Base-by-base conservation (phyloP, 2,329 filamentous ascomycete genomes). In the Phaeoacremonium minimum region DNA sequence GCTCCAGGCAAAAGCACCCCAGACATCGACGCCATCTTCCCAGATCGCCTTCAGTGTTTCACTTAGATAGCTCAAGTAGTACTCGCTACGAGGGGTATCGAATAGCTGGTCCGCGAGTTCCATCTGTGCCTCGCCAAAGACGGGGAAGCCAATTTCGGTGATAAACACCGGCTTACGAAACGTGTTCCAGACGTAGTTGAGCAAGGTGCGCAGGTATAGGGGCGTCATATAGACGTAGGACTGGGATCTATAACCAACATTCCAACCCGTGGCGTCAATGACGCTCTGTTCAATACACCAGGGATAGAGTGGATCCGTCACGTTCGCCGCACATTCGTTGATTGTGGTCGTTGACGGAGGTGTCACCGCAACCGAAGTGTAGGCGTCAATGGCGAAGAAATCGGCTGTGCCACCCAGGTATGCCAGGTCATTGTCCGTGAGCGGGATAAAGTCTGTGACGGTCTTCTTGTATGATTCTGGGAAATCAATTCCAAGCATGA, bases 201-300 rank as follows among this genome's bases (percentile, higher is more conserved):
- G 60, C 43, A 74, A 71, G 36, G 61, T 64, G 35, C 73, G 66
- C n/a, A 83, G 64, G 45, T 77, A 80, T 3, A 63, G 65, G 0
- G 77, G 77, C 0, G 77, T 73, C 20, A 73, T 70, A 53, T 80
- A 78, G n/a, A 74, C 67, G 47, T 78, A 77, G 3, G 63, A 63
- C 20, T 75, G 58, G 3, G 72, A 76, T 11, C 65, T 60, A 42
- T 78, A 77, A 15, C 77, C 77, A 33, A 80, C 73, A 45, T 73
- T 61, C 77, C 77, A 81, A 3, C 74, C 75, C 18, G 67, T 67
- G 2, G 60, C 52, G 28, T 71, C 71, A 2, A 52, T 57, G 0
- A 58, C 67, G 9, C 62, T 64, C 38, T 72, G 65, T 1, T 61
- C 64, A 2, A 75, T 72, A 44, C 76, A 81, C 41, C 69, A 69